phyloP scores from a whole-genome alignment of 1,139 yeast genomes.

The Pichia kudriavzevii region DNA sequence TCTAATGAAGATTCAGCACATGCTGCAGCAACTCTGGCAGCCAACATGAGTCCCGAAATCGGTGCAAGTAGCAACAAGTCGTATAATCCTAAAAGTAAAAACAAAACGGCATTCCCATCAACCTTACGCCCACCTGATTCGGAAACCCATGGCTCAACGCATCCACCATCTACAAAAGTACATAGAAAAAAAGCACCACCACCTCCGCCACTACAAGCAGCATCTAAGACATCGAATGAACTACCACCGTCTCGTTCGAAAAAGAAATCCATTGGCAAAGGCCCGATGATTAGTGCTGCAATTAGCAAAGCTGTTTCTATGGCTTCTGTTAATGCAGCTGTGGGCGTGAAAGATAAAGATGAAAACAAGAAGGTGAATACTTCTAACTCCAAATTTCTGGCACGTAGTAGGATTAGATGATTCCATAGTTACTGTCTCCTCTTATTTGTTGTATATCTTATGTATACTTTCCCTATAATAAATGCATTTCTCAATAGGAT shows the following conservation, averaged over 20 bases:
- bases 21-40: constrained; percentile 29
- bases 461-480: too few relatives aligned
- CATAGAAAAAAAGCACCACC: background rate
- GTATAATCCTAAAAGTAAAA: constrained; percentile 1
- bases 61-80: background rate
- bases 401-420: constrained; percentile 35
- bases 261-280: constrained; percentile 11
- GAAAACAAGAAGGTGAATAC: constrained; percentile 34
- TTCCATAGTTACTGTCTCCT: background rate
- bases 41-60: constrained; percentile 7
- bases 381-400: constrained; percentile 52
- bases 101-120: constrained; percentile 3
- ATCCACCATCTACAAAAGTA: background rate
- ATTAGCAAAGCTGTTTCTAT: constrained; percentile 24
- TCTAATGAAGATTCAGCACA: constrained; percentile 13
- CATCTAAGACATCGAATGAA: background rate
- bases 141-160: background rate
- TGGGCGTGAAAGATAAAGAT: constrained; percentile 7
- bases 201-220: background rate
- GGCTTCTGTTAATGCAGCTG: constrained; percentile 15
- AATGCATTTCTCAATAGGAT: too few relatives aligned
- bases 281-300: constrained; percentile 29
- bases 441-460: background rate
- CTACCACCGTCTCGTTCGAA: background rate
- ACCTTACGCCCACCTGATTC: constrained; percentile 1